A percentile compares a stretch with the other conserved stretches of the same genome.
These are phyloP conservation scores for Rhizopogon vulgaris DNA, from an alignment of 768 basidiomycete species.

Conservation along the genomic window DNA sequence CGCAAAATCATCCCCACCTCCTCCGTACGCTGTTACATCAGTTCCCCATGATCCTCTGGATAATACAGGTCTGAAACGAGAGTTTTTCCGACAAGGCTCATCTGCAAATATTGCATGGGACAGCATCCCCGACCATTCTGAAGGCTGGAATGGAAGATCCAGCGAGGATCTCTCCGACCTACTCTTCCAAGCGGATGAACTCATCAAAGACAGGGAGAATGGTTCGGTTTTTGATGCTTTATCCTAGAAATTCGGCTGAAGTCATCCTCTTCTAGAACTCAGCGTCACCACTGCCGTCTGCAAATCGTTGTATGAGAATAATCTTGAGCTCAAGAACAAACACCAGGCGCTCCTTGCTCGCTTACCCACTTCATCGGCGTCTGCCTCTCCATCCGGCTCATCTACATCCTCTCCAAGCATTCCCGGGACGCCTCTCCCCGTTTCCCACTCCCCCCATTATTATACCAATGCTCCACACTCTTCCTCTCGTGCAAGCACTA, in stretches of 20 bases:
- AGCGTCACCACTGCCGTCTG: constrained; percentile 60
- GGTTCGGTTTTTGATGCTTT: constrained; percentile 40
- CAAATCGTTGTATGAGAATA: constrained; percentile 66
- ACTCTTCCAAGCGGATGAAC: constrained; percentile 63
- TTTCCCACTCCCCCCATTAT: constrained; percentile 28
- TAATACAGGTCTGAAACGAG: constrained; percentile 25
- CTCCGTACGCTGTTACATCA: constrained; percentile 48
- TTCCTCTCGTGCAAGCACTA: constrained; percentile 13
- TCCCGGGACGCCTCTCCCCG: constrained; percentile 13
- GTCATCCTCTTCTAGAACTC: constrained; percentile 43
- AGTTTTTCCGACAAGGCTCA: constrained; percentile 8
- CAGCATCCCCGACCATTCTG: constrained; percentile 13
- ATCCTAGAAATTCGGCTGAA: background rate
- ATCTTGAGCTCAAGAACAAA: constrained; percentile 59
- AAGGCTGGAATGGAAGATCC: constrained; percentile 61
- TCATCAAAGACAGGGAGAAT: constrained; percentile 72
- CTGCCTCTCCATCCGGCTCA: constrained; percentile 25
- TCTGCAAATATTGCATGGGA: constrained; percentile 24
- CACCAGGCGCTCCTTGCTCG: constrained; percentile 68
- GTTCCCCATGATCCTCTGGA: constrained; percentile 23
- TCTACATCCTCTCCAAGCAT: constrained; percentile 18
- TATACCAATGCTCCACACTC: constrained; percentile 23
- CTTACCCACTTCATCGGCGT: constrained; percentile 42
- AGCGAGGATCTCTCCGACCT: constrained; percentile 67
- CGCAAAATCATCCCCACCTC: constrained; percentile 40